A percentile compares a stretch with the other conserved stretches of the same genome.
Evolutionary conservation across 176 grass and related monocot genomes (phyloP).

Genomic region (Guadua angustifolia): DNA sequence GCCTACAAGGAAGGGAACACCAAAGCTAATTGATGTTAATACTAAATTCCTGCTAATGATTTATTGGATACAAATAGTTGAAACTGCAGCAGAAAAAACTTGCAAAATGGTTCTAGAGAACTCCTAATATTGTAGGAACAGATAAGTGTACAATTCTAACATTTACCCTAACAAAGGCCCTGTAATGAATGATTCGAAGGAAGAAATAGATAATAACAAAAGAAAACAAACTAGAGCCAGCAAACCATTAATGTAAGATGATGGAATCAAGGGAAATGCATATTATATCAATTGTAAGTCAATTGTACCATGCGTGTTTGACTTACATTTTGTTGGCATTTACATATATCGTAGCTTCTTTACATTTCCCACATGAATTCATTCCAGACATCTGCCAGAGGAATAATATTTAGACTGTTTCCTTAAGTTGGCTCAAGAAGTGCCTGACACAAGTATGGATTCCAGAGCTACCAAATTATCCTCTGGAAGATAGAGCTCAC

Average conservation of each 20-base stretch:
- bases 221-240: slow-evolving; percentile 9
- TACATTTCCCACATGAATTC: slow-evolving; percentile 21
- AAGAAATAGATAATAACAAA: neutral
- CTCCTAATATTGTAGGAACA: neutral
- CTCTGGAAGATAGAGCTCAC: slow-evolving; percentile 13
- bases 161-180: neutral
- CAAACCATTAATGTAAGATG: slow-evolving; percentile 10
- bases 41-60: slow-evolving; percentile 7
- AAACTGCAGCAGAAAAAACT: neutral
- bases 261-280: neutral
- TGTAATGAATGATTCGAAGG: neutral
- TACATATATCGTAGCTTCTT: slow-evolving; percentile 34
- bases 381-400: slow-evolving; percentile 14
- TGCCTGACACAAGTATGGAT: slow-evolving; percentile 17
- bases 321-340: slow-evolving; percentile 35
- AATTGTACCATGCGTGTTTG: slow-evolving; percentile 24
- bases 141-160: neutral
- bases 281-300: neutral
- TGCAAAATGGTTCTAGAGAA: neutral
- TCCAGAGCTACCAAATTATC: neutral
- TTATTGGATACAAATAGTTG: slow-evolving; percentile 3
- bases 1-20: neutral
- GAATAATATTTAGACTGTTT: slow-evolving; percentile 25
- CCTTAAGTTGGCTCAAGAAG: slow-evolving; percentile 2
- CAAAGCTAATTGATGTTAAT: neutral